A percentile compares a stretch with the other conserved stretches of the same genome.
Evolutionary conservation across 345 rosid genomes (phyloP).

Genomic region (Dipteronia dyeriana): DNA sequence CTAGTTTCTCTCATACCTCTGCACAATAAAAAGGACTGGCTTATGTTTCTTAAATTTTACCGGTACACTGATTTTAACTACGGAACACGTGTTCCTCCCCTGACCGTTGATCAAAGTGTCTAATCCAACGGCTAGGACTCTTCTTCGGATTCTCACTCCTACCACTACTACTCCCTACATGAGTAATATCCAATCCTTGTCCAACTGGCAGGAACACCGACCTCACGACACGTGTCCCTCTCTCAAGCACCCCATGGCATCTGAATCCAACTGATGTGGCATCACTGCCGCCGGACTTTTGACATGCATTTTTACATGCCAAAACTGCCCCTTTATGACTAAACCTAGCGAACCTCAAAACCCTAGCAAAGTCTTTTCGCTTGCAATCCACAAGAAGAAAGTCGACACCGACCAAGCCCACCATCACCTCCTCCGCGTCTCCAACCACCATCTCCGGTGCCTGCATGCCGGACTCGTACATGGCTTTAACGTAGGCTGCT

Average conservation of each 20-base stretch:
- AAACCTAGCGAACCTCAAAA: conserved; percentile 62
- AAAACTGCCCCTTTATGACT: conserved; percentile 71
- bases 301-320: conserved; percentile 71
- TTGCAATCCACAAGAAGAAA: conserved; percentile 78
- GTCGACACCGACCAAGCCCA: conserved; percentile 53
- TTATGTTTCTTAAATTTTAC: no score
- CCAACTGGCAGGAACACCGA: conserved; percentile 76
- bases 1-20: background rate
- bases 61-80: background rate
- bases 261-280: conserved; percentile 37
- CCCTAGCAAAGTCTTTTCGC: conserved; percentile 53
- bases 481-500: conserved; percentile 44
- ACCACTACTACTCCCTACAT: conserved; percentile 43
- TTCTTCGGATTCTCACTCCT: conserved; percentile 27
- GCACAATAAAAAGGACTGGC: background rate
- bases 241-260: conserved; percentile 56
- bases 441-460: conserved; percentile 47
- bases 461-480: conserved; percentile 35
- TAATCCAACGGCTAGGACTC: conserved; percentile 72
- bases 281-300: conserved; percentile 1
- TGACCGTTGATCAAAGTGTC: conserved; percentile 57
- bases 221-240: conserved; percentile 64
- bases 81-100: conserved; percentile 82
- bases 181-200: conserved; percentile 73
- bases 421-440: conserved; percentile 60